These are phyloP conservation scores for Taphrina sp. DNA, from an alignment of 1,139 yeast species.

Conservation along the genomic window DNA sequence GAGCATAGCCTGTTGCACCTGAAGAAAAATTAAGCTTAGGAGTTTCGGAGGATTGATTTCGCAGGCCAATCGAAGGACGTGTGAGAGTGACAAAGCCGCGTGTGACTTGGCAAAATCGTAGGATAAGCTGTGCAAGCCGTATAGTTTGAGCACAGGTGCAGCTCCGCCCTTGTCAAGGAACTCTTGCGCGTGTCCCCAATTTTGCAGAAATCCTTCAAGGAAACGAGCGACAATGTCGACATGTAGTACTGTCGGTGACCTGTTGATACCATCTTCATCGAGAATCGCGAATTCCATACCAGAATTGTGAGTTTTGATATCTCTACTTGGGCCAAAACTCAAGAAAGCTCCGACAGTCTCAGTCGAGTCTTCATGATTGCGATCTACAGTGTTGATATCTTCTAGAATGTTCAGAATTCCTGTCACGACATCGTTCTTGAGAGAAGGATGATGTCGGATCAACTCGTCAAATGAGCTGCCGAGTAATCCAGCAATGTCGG, in stretches of 20 bases:
- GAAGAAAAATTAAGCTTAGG: slow-evolving; percentile 30
- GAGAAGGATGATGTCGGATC: slow-evolving; percentile 75
- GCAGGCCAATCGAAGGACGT: slow-evolving; percentile 36
- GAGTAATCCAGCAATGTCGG: slow-evolving; percentile 55
- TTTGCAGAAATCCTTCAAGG: slow-evolving; percentile 44
- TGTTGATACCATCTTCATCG: slow-evolving; percentile 28
- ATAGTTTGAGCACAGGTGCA: slow-evolving; percentile 40
- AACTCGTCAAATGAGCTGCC: slow-evolving; percentile 78
- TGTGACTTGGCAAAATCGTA: slow-evolving; percentile 45
- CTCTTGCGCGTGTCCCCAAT: slow-evolving; percentile 43
- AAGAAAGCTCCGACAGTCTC: neutral
- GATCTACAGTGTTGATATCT: slow-evolving; percentile 51
- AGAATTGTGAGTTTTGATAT: neutral
- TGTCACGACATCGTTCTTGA: slow-evolving; percentile 59
- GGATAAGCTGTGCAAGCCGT: slow-evolving; percentile 42
- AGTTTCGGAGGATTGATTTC: slow-evolving; percentile 34
- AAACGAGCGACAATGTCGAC: slow-evolving; percentile 41
- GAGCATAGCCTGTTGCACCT: slow-evolving; percentile 26
- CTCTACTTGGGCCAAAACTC: too few relatives aligned
- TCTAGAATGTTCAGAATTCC: slow-evolving; percentile 54
- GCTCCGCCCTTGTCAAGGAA: slow-evolving; percentile 44
- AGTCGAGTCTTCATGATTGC: slow-evolving; percentile 39
- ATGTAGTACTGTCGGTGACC: slow-evolving; percentile 19
- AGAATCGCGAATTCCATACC: neutral
- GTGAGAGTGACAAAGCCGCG: slow-evolving; percentile 41